A percentile compares a stretch with the other conserved stretches of the same genome.
Conservation (phyloP, 139 green algal genomes). For the Nannochloris sp. region DNA sequence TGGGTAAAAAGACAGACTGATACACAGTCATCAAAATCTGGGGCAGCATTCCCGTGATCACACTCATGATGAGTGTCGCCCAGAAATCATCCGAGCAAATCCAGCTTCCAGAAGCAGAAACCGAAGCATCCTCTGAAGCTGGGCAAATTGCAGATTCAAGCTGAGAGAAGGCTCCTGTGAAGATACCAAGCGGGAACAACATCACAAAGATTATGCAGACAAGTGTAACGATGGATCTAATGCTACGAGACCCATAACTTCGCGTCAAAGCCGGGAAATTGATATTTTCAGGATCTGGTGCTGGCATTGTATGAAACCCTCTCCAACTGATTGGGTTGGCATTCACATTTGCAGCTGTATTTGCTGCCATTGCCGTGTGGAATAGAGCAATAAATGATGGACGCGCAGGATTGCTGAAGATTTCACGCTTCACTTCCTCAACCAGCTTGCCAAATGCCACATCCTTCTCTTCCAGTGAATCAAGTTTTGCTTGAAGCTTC, state of each 20-base stretch:
- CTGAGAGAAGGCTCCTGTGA: neutral
- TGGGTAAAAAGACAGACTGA: constrained; percentile 40
- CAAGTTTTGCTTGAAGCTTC: neutral
- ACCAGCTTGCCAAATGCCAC: neutral
- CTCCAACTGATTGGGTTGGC: constrained; percentile 22
- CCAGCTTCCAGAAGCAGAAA: constrained; percentile 22
- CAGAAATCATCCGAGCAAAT: constrained; percentile 34
- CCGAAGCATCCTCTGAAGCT: neutral
- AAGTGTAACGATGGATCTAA: constrained; percentile 3
- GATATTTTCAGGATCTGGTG: constrained; percentile 26
- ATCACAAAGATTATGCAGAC: constrained; percentile 19
- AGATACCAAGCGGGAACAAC: constrained; percentile 34
- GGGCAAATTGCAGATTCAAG: neutral
- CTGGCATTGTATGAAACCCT: constrained; percentile 17
- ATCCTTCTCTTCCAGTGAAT: neutral
- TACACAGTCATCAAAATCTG: constrained; percentile 58
- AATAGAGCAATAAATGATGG: constrained; percentile 26
- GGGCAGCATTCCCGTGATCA: constrained; percentile 60
- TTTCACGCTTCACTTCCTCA: neutral
- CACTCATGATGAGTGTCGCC: constrained; percentile 24
- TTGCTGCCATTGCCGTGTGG: constrained; percentile 13
- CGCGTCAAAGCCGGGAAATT: constrained; percentile 25
- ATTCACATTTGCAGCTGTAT: constrained; percentile 12
- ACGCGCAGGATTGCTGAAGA: neutral
- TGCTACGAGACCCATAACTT: constrained; percentile 6